Evolutionary conservation across 305 asterid species (phyloP).

Genomic region (Fraxinus paxiana): DNA sequence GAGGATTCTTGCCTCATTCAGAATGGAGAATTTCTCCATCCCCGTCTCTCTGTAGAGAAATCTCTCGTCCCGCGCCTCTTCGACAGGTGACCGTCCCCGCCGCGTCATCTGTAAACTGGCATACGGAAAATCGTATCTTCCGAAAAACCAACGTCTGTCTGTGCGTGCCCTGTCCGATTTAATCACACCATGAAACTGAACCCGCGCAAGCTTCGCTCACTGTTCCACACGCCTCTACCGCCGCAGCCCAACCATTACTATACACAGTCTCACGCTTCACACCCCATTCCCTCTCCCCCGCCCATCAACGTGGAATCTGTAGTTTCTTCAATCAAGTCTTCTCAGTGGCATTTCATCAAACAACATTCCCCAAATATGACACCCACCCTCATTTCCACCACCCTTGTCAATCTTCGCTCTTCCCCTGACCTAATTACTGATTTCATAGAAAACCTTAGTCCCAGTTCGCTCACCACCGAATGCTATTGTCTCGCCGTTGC

Average conservation of each 20-base stretch:
- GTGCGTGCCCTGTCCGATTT: neutral
- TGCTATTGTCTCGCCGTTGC: conserved; percentile 47
- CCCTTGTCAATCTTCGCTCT: conserved; percentile 40
- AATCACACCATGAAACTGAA: neutral
- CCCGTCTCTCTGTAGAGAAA: too few species aligned
- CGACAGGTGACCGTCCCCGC: neutral
- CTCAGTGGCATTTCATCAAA: conserved; percentile 64
- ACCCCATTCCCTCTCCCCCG: neutral
- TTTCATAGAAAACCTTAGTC: conserved; percentile 31
- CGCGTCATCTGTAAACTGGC: neutral
- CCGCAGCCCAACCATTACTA: neutral
- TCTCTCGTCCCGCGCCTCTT: neutral
- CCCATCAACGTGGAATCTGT: conserved; percentile 7
- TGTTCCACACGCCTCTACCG: neutral
- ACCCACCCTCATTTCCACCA: conserved; percentile 29
- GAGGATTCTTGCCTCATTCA: too few species aligned
- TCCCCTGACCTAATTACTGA: conserved; percentile 31
- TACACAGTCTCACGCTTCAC: neutral
- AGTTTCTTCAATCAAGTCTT: conserved; percentile 23
- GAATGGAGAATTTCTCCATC: too few species aligned
- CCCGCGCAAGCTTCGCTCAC: neutral
- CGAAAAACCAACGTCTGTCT: neutral
- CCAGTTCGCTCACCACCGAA: conserved; percentile 29
- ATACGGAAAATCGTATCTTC: neutral
- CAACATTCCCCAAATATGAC: conserved; percentile 34